A percentile compares a stretch with the other conserved stretches of the same genome.
Evolutionary conservation across 495 filamentous ascomycete genomes (phyloP).

Genomic region (Podospora didyma): DNA sequence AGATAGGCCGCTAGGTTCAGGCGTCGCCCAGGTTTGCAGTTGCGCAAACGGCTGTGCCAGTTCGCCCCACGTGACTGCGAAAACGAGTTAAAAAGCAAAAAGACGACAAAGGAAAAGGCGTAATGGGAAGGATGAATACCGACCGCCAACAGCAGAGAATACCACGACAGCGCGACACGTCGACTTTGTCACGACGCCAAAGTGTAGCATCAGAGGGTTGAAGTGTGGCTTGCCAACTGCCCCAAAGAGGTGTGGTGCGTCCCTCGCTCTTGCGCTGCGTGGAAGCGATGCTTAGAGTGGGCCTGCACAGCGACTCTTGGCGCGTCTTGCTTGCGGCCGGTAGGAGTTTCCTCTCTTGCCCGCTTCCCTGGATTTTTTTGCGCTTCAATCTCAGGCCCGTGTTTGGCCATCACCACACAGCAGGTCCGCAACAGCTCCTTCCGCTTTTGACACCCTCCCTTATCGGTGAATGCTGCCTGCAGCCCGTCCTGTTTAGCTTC

Average conservation of each 20-base stretch:
- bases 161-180: no score
- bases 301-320: not conserved
- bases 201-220: not conserved
- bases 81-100: no score
- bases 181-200: not conserved
- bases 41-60: no score
- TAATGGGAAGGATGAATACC: no score
- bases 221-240: not conserved
- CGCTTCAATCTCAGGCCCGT: not conserved
- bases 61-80: no score
- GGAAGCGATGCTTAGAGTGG: not conserved
- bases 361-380: not conserved
- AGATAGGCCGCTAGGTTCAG: not conserved
- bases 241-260: not conserved
- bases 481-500: not conserved
- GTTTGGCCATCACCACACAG: not conserved
- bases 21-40: no score
- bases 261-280: not conserved
- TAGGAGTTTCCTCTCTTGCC: not conserved
- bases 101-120: no score
- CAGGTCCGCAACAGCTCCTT: slow-evolving; percentile 3
- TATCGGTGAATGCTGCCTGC: not conserved
- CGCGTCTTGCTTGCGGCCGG: not conserved
- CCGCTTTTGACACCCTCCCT: not conserved
- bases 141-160: no score